These are phyloP conservation scores for Strobilomyces dryophilus DNA, from an alignment of 768 basidiomycete genomes.

Conservation along the genomic window DNA sequence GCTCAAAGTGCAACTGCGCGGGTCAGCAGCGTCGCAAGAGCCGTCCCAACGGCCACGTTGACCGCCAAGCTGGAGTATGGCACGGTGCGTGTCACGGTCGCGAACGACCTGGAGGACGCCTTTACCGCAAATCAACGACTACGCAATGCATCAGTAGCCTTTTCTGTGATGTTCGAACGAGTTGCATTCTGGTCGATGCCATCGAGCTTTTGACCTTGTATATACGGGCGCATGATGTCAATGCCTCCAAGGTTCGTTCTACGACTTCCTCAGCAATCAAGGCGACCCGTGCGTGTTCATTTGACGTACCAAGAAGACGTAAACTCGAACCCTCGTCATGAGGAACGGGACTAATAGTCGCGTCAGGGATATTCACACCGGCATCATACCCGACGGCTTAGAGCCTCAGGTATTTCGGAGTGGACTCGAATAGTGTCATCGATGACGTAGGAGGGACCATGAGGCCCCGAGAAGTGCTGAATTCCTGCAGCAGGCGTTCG, in stretches of 20 bases:
- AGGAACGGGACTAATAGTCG: slow-evolving; percentile 69
- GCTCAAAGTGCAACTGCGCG: slow-evolving; percentile 37
- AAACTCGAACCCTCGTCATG: slow-evolving; percentile 92
- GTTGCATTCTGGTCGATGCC: slow-evolving; percentile 55
- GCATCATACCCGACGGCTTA: slow-evolving; percentile 70
- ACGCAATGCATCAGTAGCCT: background rate
- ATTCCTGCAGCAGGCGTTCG: slow-evolving; percentile 73
- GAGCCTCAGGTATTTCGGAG: too few relatives aligned
- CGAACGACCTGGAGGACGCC: slow-evolving; percentile 47
- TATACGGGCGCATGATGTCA: slow-evolving; percentile 52
- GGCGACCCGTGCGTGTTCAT: too few relatives aligned
- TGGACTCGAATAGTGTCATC: slow-evolving; percentile 62
- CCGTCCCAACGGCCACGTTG: slow-evolving; percentile 54
- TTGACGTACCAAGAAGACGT: slow-evolving; percentile 64
- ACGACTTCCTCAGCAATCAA: background rate
- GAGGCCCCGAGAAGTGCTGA: slow-evolving; percentile 63
- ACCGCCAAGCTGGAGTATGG: too few relatives aligned
- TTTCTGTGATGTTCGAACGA: background rate
- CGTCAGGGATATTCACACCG: slow-evolving; percentile 77
- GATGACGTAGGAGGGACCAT: slow-evolving; percentile 79
- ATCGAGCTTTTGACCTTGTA: slow-evolving; percentile 44
- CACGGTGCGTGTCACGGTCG: slow-evolving; percentile 44
- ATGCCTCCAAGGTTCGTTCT: slow-evolving; percentile 57
- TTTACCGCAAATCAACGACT: slow-evolving; percentile 58
- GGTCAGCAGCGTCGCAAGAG: slow-evolving; percentile 35